Base-by-base conservation (phyloP, 257 asterid species). In the Linderniella brevidens region DNA sequence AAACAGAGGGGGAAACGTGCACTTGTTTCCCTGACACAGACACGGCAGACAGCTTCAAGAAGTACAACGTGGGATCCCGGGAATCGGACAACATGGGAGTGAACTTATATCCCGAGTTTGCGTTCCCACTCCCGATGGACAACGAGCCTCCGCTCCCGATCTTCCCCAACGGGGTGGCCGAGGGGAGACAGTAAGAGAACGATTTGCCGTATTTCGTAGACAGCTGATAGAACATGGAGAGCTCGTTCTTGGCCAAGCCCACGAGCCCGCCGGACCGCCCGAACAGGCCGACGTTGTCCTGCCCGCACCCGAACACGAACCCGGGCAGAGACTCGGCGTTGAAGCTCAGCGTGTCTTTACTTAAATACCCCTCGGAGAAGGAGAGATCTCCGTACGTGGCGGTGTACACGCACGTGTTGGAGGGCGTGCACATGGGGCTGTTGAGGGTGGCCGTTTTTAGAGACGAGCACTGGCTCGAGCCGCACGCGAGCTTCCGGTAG, bases 231-330 rank as follows among this genome's bases (percentile, higher is more conserved):
- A 68, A 42, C 74, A 71, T 45, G 13, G 83, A 71, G 18, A 75
- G 69, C 25, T 68, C 50, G 51, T 66, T 45, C 58, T 50, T 72
- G 0, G 74, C 84, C 11, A 75, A 69, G 58, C 83, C 83, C 16
- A 75, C 19, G 0, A 75, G 41, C 8, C 84, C 84, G 0, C 70
- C 69, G 36, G 84, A 63, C 35, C 54, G 60, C 19, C 84, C 84
- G n/a, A 75, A 75, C 13, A 75, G 54, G 52, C 83, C 83, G 0
- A 54, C 19, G 41, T 71, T 75, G 45, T 71, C 67, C 29, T 75
- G 66, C 0, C 83, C 83, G 41, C 83, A 75, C 11, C 83, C 83
- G 8, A 71, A 75, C 43, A 63, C 63, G 38, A 75, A 75, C 10
- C 46, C 43, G 0, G 74, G 48, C 5, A 68, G 65, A 0, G 68